Evolutionary conservation across 768 basidiomycete species (phyloP).

Genomic region (Scleroderma citrinum): DNA sequence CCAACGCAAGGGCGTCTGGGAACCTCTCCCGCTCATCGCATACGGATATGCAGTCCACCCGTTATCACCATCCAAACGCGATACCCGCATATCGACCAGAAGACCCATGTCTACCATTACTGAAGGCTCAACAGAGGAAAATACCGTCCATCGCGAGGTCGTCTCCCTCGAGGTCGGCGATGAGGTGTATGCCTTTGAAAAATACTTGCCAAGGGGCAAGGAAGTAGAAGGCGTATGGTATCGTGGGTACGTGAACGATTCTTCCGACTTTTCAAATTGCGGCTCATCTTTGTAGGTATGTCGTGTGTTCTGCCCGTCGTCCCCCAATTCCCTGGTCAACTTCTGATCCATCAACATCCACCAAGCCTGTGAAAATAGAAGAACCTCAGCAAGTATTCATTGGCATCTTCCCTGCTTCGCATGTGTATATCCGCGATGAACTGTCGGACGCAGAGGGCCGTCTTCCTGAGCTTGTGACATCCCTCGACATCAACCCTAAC

Average conservation of each 20-base stretch:
- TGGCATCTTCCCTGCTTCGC: conserved; percentile 89
- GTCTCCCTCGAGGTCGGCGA: conserved; percentile 91
- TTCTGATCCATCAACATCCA: conserved; percentile 45
- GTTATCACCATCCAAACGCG: conserved; percentile 66
- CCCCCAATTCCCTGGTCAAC: conserved; percentile 59
- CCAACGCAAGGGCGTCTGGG: conserved; percentile 47
- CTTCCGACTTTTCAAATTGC: not conserved
- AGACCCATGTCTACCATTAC: conserved; percentile 38
- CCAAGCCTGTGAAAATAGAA: conserved; percentile 54
- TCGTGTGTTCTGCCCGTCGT: conserved; percentile 74
- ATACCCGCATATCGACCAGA: conserved; percentile 53
- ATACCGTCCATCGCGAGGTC: conserved; percentile 62
- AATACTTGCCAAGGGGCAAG: conserved; percentile 67
- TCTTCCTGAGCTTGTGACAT: conserved; percentile 67
- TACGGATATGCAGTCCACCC: conserved; percentile 91
- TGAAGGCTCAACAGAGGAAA: conserved; percentile 51
- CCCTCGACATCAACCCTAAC: conserved; percentile 37
- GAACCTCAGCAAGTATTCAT: conserved; percentile 87
- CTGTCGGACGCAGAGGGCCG: conserved; percentile 84
- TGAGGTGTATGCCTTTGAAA: conserved; percentile 96
- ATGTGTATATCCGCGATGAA: conserved; percentile 82
- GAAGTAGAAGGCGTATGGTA: conserved; percentile 86
- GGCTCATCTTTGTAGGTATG: conserved; percentile 49
- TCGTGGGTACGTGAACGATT: conserved; percentile 65
- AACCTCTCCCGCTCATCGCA: conserved; percentile 67